Evolutionary conservation across 2,329 filamentous ascomycete genomes (phyloP), one percentile per base, ranked within the genome.

Genomic region (Elsinoe fawcettii): DNA sequence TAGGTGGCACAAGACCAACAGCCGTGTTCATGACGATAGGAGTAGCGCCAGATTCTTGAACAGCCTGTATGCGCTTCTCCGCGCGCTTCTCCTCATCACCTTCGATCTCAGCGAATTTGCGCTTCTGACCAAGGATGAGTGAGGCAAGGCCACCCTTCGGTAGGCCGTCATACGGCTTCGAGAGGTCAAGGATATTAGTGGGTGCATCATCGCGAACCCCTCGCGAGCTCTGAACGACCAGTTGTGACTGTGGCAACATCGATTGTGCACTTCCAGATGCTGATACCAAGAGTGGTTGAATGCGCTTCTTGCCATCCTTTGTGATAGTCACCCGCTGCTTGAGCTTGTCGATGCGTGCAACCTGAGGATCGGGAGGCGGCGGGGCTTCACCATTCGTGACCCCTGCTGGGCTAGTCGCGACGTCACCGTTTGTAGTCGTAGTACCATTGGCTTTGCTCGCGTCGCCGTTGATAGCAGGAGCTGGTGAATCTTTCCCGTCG

Each of bases 251-350:
- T 1, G 92, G 92, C 11, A 96, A 75, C 14, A 91, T 95, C 0
- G 91, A 95, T 66, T 91, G 85, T 9, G 88, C 89, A 1, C 86
- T 88, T 2, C 88, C 90, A 7, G 91, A 92, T 0, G 90, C 90
- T 0, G 92, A 95, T 2, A 99, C 89, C 11, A 99, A 78, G 62
- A 99, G 77, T 1, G 93, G 93, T 3, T 90, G 88, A 57, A 99
- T 92, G 56, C 93, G 83, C 74, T 99, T 99, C 74, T 93, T 97
- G 27, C 93, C 93, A 63, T 99, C 92, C 69, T 96, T 97, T 0
- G 90, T 95, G 60, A 96, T 86, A 0, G 92, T 96, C 2, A 97
- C 91, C 55, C 93, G 82, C 61, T 92, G 89, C 72, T 97, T 97
- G 62, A 97, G 73, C 61, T 81, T 80, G 63, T 87, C 83, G 2